These are phyloP conservation scores for Populus simonii DNA, from an alignment of 345 rosid genomes.

Conservation along the genomic window DNA sequence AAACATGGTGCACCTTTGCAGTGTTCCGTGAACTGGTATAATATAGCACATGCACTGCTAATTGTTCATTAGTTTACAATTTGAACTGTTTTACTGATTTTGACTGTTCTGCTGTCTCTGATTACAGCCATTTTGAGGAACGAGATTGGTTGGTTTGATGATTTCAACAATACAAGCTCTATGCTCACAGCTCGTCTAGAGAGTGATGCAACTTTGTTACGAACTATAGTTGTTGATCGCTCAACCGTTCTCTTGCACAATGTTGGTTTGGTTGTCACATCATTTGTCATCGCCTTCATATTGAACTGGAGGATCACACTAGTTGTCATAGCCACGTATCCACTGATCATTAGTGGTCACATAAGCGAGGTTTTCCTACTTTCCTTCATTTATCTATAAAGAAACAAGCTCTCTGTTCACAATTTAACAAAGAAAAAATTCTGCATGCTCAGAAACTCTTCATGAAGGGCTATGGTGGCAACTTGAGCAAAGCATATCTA, in stretches of 20 bases:
- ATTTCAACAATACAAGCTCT: slow-evolving; percentile 68
- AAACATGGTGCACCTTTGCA: not conserved
- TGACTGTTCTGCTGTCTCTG: not conserved
- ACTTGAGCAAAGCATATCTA: slow-evolving; percentile 88
- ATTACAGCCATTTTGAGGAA: slow-evolving; percentile 75
- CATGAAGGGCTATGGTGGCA: slow-evolving; percentile 95
- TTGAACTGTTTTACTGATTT: not conserved
- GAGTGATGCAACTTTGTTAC: slow-evolving; percentile 72
- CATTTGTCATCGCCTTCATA: slow-evolving; percentile 77
- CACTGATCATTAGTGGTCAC: slow-evolving; percentile 86
- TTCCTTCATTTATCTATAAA: not conserved
- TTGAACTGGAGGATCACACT: slow-evolving; percentile 94
- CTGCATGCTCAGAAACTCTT: slow-evolving; percentile 66
- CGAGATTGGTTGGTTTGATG: slow-evolving; percentile 97
- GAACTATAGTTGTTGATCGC: slow-evolving; percentile 77
- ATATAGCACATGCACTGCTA: not conserved
- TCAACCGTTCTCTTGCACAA: slow-evolving; percentile 77
- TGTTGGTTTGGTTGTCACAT: slow-evolving; percentile 62
- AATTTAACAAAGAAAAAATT: no score
- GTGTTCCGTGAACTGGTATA: not conserved
- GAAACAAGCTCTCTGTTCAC: not conserved
- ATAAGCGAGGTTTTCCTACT: slow-evolving; percentile 74
- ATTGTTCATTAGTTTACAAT: not conserved
- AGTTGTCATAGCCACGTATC: slow-evolving; percentile 79
- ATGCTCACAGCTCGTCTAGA: slow-evolving; percentile 84